phyloP scores from a whole-genome alignment of 2,329 filamentous ascomycete genomes.

The Xylariaceae sp. region DNA sequence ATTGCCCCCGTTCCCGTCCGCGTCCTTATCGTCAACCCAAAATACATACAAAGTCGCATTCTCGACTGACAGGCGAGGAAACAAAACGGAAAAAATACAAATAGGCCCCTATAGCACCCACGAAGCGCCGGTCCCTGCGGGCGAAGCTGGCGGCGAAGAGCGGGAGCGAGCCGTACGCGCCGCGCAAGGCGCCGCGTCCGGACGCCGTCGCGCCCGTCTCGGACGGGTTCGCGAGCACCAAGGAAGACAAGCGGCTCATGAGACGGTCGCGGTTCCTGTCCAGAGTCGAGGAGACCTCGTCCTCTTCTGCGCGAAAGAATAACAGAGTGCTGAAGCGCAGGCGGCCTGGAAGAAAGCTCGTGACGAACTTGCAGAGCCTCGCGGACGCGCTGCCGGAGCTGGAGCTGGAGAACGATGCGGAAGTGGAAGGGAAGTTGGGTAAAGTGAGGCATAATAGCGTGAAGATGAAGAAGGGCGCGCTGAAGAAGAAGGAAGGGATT shows the following conservation, averaged over 20 bases:
- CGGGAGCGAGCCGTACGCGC: slow-evolving; percentile 42
- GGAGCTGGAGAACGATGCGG: slow-evolving; percentile 42
- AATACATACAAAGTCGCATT: too few relatives aligned
- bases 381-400: slow-evolving; percentile 72
- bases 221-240: slow-evolving; percentile 62
- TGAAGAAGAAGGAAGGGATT: slow-evolving; percentile 77
- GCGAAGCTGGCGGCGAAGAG: slow-evolving; percentile 49
- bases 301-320: too few relatives aligned
- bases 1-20: too few relatives aligned
- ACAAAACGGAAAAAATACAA: too few relatives aligned
- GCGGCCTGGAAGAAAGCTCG: slow-evolving; percentile 70
- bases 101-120: slow-evolving; percentile 40
- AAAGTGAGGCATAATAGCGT: slow-evolving; percentile 71
- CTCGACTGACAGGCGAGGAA: too few relatives aligned
- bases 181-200: slow-evolving; percentile 47
- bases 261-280: slow-evolving; percentile 76
- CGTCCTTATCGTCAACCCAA: too few relatives aligned
- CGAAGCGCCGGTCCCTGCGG: slow-evolving; percentile 53
- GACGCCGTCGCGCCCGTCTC: slow-evolving; percentile 40
- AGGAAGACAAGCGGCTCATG: slow-evolving; percentile 77
- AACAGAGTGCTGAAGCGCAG: slow-evolving; percentile 56
- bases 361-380: slow-evolving; percentile 67
- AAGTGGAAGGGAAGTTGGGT: slow-evolving; percentile 43
- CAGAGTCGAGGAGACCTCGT: slow-evolving; percentile 66
- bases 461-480: slow-evolving; percentile 67